Evolutionary conservation across 805 yeast species (phyloP).

Genomic region (Saccharomycopsis vini): DNA sequence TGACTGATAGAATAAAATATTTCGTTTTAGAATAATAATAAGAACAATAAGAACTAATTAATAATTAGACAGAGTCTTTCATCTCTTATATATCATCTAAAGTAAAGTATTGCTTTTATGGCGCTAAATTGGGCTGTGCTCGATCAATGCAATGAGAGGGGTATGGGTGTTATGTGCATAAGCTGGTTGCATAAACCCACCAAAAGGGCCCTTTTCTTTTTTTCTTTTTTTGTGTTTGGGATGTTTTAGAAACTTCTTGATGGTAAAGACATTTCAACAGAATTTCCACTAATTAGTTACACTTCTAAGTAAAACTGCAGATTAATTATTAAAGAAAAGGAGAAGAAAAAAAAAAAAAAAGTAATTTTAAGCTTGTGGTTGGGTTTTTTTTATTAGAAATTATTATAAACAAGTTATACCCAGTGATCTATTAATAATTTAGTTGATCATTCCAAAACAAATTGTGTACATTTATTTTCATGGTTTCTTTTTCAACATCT

Average conservation of each 20-base stretch:
- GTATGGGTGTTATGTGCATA: no score
- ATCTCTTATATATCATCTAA: no score
- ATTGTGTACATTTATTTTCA: constrained; percentile 7
- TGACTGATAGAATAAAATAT: not conserved
- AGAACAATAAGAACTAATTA: no score
- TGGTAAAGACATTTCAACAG: not conserved
- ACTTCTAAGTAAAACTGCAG: not conserved
- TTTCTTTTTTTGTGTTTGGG: no score
- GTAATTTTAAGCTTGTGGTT: not conserved
- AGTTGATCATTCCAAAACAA: constrained; percentile 10
- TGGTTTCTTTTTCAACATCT: constrained; percentile 11
- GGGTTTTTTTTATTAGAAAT: not conserved
- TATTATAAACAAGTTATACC: not conserved
- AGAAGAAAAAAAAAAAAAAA: not conserved
- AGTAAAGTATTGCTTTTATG: no score
- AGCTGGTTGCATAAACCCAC: no score
- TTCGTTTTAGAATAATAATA: no score
- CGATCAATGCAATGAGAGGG: no score
- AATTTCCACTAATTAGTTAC: not conserved
- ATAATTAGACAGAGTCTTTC: no score
- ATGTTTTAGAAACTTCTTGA: no score
- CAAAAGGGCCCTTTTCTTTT: no score
- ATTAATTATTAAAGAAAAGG: not conserved
- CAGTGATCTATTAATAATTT: not conserved
- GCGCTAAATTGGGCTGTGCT: no score